Conservation (phyloP, 2,329 filamentous ascomycete species). For the Epichloe uncinata region DNA sequence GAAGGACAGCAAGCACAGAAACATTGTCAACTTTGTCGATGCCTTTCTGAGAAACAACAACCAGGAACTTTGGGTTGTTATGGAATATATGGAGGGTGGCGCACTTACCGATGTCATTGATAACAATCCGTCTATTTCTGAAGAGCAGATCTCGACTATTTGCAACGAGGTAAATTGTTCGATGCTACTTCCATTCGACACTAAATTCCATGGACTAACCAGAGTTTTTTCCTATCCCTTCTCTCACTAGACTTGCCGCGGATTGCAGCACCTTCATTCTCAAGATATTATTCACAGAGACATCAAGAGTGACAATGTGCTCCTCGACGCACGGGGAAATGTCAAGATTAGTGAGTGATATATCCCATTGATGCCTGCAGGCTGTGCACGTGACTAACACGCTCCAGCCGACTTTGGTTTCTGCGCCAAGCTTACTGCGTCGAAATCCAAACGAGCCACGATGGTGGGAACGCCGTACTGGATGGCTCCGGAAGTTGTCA, state of each 20-base stretch:
- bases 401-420: constrained; percentile 90
- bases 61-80: constrained; percentile 95
- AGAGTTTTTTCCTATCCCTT: not conserved
- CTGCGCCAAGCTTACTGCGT: constrained; percentile 94
- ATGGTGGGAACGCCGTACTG: constrained; percentile 99
- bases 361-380: not conserved
- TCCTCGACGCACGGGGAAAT: constrained; percentile 84
- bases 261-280: constrained; percentile 82
- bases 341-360: constrained; percentile 93
- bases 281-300: constrained; percentile 98
- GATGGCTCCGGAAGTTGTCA: constrained; percentile 99
- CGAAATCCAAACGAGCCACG: constrained; percentile 91
- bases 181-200: not conserved
- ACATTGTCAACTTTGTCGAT: constrained; percentile 98
- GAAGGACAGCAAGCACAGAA: constrained; percentile 96
- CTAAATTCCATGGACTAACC: not conserved
- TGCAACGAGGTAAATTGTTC: constrained; percentile 66
- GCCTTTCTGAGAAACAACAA: constrained; percentile 93
- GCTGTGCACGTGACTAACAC: constrained; percentile 17
- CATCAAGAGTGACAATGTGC: constrained; percentile 98
- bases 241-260: constrained; percentile 68
- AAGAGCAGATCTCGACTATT: constrained; percentile 96
- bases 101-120: constrained; percentile 97
- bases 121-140: constrained; percentile 85
- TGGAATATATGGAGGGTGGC: constrained; percentile 99